Base-by-base conservation (phyloP, 1,284 basidiomycete genomes). In the Gymnopus androsaceus region DNA sequence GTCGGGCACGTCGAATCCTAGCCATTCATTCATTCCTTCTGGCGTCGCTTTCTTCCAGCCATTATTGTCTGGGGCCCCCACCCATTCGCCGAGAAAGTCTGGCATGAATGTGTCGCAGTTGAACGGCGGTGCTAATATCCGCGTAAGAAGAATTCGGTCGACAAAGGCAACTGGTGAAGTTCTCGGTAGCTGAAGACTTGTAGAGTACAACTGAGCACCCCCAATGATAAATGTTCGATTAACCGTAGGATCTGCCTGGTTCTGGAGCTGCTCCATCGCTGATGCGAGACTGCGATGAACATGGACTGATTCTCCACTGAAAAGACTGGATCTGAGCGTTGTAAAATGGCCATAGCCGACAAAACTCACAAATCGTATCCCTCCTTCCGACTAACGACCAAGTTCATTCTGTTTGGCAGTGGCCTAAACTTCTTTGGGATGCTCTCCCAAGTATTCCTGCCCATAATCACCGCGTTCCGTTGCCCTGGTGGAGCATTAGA, bases 401-500 rank as follows among this genome's bases (percentile, higher is more conserved):
- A 71, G 68, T 99, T 99, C 58, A 84, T 61, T 37, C 97, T 79
- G 30, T 81, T 83, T 41, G 81, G 77, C 25, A 99, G 78, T 2
- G 97, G 97, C 59, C 92, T 82, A 73, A 92, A 94, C 69, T 87
- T 92, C 6, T 68, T 63, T n/a, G 97, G 96, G 58, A 99, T 99
- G 69, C 92, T 94, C 71, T 97, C 93, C 97, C 97, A 99, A 17
- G 95, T 98, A 66, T 94, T 95, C 47, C 95, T 80, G 5, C 97
- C 97, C 97, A 99, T 99, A 57, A 99, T 77, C 34, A 98, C 88
- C 1, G 84, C 87, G 71, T 99, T 99, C 56, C 72, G 72, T 41
- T 66, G 69, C 12, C 75, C 79, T 57, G 79, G 73, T 21, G 84
- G 82, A 40, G 88, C 83, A 45, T 69, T 73, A 2, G 82, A 82